Evolutionary conservation across 2,329 filamentous ascomycete species (phyloP).

Genomic region (Fulvia fulva): DNA sequence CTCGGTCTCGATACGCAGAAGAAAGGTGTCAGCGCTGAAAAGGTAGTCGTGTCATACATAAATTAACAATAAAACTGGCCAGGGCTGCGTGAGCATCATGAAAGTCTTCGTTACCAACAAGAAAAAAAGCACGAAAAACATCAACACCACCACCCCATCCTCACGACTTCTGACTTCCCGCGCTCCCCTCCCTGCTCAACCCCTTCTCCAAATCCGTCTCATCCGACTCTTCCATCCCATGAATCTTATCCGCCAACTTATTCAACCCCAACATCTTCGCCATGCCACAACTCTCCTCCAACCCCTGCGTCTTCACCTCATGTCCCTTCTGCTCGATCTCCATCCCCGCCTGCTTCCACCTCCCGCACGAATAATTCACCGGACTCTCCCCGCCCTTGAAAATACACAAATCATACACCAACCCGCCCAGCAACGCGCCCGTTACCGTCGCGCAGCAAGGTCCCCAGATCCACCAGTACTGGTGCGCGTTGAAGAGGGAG

Average conservation of each 20-base stretch:
- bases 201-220: conserved; percentile 10
- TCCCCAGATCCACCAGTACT: conserved; percentile 48
- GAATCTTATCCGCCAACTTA: conserved; percentile 7
- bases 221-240: not conserved
- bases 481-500: conserved; percentile 30
- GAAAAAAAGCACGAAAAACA: not conserved
- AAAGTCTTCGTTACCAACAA: not conserved
- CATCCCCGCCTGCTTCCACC: conserved; percentile 16
- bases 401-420: conserved; percentile 50
- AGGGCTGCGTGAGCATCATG: not conserved
- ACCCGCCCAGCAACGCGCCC: conserved; percentile 43
- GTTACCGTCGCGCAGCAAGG: conserved; percentile 39
- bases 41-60: conserved; percentile 33
- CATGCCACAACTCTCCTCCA: conserved; percentile 21
- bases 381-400: conserved; percentile 50
- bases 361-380: conserved; percentile 45
- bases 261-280: conserved; percentile 16
- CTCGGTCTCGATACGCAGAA: conserved; percentile 36
- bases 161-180: not conserved
- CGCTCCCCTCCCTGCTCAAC: conserved; percentile 17
- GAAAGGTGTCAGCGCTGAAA: conserved; percentile 39
- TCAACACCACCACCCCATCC: not conserved
- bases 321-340: not conserved
- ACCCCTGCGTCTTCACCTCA: conserved; percentile 10
- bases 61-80: conserved; percentile 1